A percentile compares a stretch with the other conserved stretches of the same genome.
Evolutionary conservation across 768 basidiomycete genomes (phyloP).

Genomic region (Naganishia vaughanmartiniae): DNA sequence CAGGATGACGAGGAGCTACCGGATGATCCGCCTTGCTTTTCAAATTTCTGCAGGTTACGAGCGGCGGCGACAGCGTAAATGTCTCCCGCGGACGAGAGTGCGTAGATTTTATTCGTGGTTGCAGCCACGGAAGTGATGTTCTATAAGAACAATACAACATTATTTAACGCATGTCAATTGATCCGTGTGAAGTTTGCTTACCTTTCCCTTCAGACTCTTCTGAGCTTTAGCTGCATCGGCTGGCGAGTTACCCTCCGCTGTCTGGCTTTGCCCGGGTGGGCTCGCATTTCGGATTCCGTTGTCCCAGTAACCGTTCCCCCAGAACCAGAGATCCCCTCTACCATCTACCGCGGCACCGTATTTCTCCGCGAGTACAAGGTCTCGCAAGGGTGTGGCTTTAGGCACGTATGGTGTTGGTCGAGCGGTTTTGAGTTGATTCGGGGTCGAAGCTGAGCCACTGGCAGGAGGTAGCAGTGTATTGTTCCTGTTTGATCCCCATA

Average conservation of each 20-base stretch:
- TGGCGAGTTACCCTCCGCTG: background rate
- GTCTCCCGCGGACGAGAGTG: slow-evolving; percentile 69
- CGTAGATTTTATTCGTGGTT: slow-evolving; percentile 60
- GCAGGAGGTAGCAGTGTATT: slow-evolving; percentile 36
- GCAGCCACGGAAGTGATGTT: slow-evolving; percentile 62
- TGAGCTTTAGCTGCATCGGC: slow-evolving; percentile 30
- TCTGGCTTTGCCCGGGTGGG: background rate
- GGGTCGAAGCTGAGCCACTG: slow-evolving; percentile 29
- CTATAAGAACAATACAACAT: slow-evolving; percentile 52
- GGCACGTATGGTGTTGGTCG: slow-evolving; percentile 38
- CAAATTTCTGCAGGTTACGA: slow-evolving; percentile 56
- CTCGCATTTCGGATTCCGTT: slow-evolving; percentile 34
- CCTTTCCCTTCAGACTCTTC: slow-evolving; percentile 45
- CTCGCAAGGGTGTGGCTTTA: slow-evolving; percentile 45
- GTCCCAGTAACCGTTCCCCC: slow-evolving; percentile 45
- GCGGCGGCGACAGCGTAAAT: slow-evolving; percentile 68
- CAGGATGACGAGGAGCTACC: slow-evolving; percentile 45
- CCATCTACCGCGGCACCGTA: slow-evolving; percentile 51
- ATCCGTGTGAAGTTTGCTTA: slow-evolving; percentile 28
- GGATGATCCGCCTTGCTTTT: background rate
- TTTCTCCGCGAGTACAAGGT: slow-evolving; percentile 47
- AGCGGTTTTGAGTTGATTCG: slow-evolving; percentile 38
- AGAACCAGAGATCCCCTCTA: slow-evolving; percentile 51
- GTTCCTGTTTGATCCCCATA: slow-evolving; percentile 48
- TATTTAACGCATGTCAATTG: background rate